Conservation (phyloP, 306 rosid species). For the Trifolium repens region DNA sequence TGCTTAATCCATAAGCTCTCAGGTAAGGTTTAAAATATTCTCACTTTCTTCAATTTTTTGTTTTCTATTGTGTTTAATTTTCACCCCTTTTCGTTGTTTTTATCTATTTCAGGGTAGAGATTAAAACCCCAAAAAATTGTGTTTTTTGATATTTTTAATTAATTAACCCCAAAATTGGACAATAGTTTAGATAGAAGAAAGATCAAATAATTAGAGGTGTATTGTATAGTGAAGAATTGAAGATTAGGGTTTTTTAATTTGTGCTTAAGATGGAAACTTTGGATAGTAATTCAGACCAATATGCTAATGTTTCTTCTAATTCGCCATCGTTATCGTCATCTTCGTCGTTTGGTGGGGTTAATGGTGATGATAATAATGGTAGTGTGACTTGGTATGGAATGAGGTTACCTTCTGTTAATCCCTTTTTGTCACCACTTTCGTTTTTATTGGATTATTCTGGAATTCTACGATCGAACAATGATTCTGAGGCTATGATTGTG, state of each 20-base stretch:
- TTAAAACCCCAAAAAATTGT: neutral
- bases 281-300: constrained; percentile 46
- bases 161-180: constrained; percentile 29
- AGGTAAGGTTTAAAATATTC: constrained; percentile 24
- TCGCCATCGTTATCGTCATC: constrained; percentile 26
- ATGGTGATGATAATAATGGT: constrained; percentile 29
- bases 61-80: constrained; percentile 1
- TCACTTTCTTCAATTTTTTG: neutral
- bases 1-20: constrained; percentile 14
- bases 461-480: constrained; percentile 52
- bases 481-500: constrained; percentile 45
- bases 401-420: constrained; percentile 55
- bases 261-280: constrained; percentile 50
- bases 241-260: constrained; percentile 42
- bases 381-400: constrained; percentile 48
- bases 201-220: constrained; percentile 7
- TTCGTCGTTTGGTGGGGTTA: constrained; percentile 28
- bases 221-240: neutral
- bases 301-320: constrained; percentile 43
- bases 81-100: constrained; percentile 15
- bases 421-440: constrained; percentile 70
- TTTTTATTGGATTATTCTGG: constrained; percentile 77
- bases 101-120: constrained; percentile 16
- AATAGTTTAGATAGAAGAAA: constrained; percentile 12
- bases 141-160: neutral